Evolutionary conservation across 2,329 filamentous ascomycete species (phyloP).

Genomic region (Scedosporium boydii): DNA sequence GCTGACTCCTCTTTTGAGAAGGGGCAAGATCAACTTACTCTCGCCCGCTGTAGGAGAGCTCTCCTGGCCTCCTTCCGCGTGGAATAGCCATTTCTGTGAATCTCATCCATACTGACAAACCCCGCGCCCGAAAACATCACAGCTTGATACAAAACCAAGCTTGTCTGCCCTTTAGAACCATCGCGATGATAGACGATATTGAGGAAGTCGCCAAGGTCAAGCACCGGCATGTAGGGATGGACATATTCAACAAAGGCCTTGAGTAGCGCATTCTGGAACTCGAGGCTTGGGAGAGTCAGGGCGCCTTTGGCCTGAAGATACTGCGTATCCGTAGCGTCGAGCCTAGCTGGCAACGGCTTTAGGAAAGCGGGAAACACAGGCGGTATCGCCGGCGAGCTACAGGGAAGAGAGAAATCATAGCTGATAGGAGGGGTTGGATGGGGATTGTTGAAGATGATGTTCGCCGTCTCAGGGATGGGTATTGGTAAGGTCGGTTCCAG

Average conservation of each 20-base stretch:
- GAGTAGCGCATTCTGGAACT: conserved; percentile 51
- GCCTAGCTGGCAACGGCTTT: conserved; percentile 47
- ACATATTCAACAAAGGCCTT: conserved; percentile 56
- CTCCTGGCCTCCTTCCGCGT: conserved; percentile 53
- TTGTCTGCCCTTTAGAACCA: conserved; percentile 44
- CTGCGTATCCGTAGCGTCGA: conserved; percentile 51
- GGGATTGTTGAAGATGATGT: not conserved
- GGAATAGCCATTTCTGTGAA: conserved; percentile 49
- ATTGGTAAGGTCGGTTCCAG: not conserved
- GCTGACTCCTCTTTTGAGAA: conserved; percentile 7
- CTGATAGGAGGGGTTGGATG: not conserved
- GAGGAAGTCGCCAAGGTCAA: conserved; percentile 35
- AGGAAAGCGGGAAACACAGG: conserved; percentile 34
- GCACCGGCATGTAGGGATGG: conserved; percentile 57
- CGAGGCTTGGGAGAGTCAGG: conserved; percentile 45
- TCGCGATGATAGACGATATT: conserved; percentile 36
- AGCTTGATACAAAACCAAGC: conserved; percentile 56
- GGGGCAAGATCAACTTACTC: conserved; percentile 27
- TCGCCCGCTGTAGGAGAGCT: conserved; percentile 55
- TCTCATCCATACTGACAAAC: conserved; percentile 51
- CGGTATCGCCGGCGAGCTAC: not conserved
- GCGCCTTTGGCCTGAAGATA: conserved; percentile 57
- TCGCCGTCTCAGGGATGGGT: not conserved
- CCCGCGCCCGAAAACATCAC: conserved; percentile 61
- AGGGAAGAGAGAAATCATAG: not conserved